Conservation (phyloP, 441 rosid genomes). For the Gossypium davidsonii region DNA sequence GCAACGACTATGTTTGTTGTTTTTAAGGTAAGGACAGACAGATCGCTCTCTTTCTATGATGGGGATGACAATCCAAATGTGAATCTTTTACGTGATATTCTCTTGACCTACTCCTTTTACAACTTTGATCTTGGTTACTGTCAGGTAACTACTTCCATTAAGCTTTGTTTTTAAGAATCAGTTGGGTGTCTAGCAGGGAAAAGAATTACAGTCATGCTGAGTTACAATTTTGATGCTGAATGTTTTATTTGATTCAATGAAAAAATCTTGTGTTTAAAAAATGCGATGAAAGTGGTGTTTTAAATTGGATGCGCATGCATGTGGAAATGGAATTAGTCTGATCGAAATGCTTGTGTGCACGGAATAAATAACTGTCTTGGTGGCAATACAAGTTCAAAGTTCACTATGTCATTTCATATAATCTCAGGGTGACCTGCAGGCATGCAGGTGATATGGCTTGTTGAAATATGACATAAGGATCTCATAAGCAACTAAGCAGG, state of each 20-base stretch:
- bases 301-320: not conserved
- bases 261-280: not conserved
- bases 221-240: not conserved
- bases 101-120: conserved; percentile 89
- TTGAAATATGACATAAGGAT: not conserved
- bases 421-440: not conserved
- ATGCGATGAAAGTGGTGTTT: not conserved
- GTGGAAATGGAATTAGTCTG: conserved; percentile 2
- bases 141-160: conserved; percentile 51
- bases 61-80: conserved; percentile 95
- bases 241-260: not conserved
- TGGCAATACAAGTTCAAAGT: conserved; percentile 2
- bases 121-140: conserved; percentile 98
- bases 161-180: not conserved
- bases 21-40: conserved; percentile 90
- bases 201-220: not conserved
- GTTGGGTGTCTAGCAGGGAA: not conserved
- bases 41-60: conserved; percentile 70
- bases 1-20: conserved; percentile 10
- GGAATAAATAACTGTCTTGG: not conserved
- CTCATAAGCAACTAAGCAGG: not conserved
- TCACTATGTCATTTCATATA: not conserved
- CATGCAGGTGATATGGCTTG: conserved; percentile 1
- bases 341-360: not conserved
- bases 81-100: conserved; percentile 71